A percentile compares a stretch with the other conserved stretches of the same genome.
Evolutionary conservation across 2,329 filamentous ascomycete genomes (phyloP).

Genomic region (Diaporthe caulivora): DNA sequence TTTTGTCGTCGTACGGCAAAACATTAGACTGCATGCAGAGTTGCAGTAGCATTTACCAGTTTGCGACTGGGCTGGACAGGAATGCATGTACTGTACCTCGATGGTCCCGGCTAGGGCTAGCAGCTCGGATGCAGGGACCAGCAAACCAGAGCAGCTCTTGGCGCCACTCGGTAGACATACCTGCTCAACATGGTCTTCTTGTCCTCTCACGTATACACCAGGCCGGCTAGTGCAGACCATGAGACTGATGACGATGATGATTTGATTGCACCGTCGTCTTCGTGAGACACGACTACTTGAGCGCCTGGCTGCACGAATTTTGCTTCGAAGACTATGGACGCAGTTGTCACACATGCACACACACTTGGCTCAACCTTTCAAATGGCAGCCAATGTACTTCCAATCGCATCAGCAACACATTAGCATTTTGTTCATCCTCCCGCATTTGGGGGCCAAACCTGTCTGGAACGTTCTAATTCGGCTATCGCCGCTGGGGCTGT

Average conservation of each 20-base stretch:
- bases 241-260: not conserved
- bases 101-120: not conserved
- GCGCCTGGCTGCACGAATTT: constrained; percentile 3
- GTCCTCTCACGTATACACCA: not conserved
- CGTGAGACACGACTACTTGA: not conserved
- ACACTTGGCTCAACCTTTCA: not conserved
- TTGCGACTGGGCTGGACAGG: not conserved
- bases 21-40: not conserved
- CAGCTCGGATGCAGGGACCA: constrained; percentile 22
- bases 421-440: not conserved
- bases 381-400: not conserved
- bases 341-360: not conserved
- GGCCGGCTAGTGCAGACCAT: not conserved
- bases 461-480: not conserved
- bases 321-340: not conserved
- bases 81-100: not conserved
- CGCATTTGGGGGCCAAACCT: not conserved
- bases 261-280: not conserved
- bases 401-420: not conserved
- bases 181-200: not conserved
- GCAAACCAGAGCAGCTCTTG: not conserved
- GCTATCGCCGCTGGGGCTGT: not conserved
- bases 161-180: not conserved
- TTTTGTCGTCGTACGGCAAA: not conserved
- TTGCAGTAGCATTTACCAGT: not conserved